These are phyloP conservation scores for Kalmusia sp. DNA, from an alignment of 2,329 filamentous ascomycete species.

Conservation along the genomic window DNA sequence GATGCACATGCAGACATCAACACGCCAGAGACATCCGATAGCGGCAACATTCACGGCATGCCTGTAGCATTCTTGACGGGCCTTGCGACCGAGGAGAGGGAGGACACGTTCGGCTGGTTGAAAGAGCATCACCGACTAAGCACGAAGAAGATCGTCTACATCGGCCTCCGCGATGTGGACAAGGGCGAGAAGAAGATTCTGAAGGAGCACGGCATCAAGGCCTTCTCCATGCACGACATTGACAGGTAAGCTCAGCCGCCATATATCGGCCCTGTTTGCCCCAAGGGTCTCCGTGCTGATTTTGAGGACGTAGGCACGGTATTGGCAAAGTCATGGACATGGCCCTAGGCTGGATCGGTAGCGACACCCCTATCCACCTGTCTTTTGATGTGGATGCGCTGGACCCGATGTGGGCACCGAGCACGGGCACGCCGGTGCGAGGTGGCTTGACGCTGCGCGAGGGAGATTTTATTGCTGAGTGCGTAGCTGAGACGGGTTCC, in stretches of 20 bases:
- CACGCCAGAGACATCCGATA: slow-evolving; percentile 86
- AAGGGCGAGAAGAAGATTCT: slow-evolving; percentile 92
- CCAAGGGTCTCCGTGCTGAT: slow-evolving; percentile 11
- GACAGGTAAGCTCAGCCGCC: slow-evolving; percentile 68
- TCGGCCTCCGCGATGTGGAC: slow-evolving; percentile 92
- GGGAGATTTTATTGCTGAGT: slow-evolving; percentile 93
- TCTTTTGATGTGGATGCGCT: slow-evolving; percentile 97
- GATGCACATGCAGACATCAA: slow-evolving; percentile 99
- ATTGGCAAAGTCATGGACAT: slow-evolving; percentile 97
- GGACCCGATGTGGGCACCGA: slow-evolving; percentile 95
- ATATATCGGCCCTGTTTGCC: neutral
- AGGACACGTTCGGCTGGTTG: slow-evolving; percentile 91
- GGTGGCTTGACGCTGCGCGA: slow-evolving; percentile 93
- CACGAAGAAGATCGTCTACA: slow-evolving; percentile 91
- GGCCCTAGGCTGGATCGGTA: slow-evolving; percentile 95
- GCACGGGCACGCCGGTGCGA: slow-evolving; percentile 92
- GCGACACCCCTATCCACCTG: slow-evolving; percentile 93
- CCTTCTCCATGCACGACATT: slow-evolving; percentile 98
- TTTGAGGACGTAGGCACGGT: slow-evolving; percentile 68
- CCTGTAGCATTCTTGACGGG: slow-evolving; percentile 91
- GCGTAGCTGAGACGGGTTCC: slow-evolving; percentile 63
- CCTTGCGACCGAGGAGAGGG: slow-evolving; percentile 75
- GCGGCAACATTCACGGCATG: slow-evolving; percentile 98
- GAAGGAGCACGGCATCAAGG: slow-evolving; percentile 87
- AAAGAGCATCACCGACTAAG: slow-evolving; percentile 73